phyloP scores from a whole-genome alignment of 2,329 filamentous ascomycete species.

The Chlorencoelia australis region DNA sequence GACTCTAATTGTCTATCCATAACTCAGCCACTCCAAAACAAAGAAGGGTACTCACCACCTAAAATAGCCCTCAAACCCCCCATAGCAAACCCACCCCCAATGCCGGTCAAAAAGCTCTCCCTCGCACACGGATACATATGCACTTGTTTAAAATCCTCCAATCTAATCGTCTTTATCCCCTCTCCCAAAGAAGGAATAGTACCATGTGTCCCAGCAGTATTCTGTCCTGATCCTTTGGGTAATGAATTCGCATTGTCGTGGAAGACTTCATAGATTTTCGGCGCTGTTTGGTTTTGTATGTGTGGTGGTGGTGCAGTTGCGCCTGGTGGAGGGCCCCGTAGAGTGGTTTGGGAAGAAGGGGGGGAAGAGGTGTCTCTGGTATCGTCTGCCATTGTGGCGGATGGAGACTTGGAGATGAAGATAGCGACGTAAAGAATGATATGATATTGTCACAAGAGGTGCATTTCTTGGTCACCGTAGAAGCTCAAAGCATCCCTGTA shows the following conservation, averaged over 20 bases:
- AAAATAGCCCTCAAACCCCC: slow-evolving; percentile 66
- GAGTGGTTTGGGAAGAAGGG: too few relatives aligned
- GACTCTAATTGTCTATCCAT: not conserved
- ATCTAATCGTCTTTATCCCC: slow-evolving; percentile 56
- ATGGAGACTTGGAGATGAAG: not conserved
- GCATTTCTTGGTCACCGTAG: slow-evolving; percentile 3
- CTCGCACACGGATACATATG: slow-evolving; percentile 77
- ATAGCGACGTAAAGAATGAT: too few relatives aligned
- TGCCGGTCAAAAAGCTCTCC: slow-evolving; percentile 73
- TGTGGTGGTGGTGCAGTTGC: slow-evolving; percentile 28
- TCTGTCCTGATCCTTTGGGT: slow-evolving; percentile 25
- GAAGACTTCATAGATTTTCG: slow-evolving; percentile 33
- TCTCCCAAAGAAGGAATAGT: slow-evolving; percentile 40
- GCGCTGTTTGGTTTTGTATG: slow-evolving; percentile 24
- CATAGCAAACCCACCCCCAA: slow-evolving; percentile 65
- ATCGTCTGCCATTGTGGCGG: slow-evolving; percentile 27
- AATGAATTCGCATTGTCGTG: slow-evolving; percentile 26
- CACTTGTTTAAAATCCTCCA: slow-evolving; percentile 59
- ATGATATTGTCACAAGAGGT: too few relatives aligned
- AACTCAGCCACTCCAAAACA: slow-evolving; percentile 1
- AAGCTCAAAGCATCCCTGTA: not conserved
- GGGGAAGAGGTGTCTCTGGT: slow-evolving; percentile 21
- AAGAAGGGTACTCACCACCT: slow-evolving; percentile 47
- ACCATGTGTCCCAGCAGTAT: slow-evolving; percentile 23
- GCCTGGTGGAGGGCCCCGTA: slow-evolving; percentile 28